Conservation (phyloP, 2,329 filamentous ascomycete species). For the Tolypocladium tropicale region DNA sequence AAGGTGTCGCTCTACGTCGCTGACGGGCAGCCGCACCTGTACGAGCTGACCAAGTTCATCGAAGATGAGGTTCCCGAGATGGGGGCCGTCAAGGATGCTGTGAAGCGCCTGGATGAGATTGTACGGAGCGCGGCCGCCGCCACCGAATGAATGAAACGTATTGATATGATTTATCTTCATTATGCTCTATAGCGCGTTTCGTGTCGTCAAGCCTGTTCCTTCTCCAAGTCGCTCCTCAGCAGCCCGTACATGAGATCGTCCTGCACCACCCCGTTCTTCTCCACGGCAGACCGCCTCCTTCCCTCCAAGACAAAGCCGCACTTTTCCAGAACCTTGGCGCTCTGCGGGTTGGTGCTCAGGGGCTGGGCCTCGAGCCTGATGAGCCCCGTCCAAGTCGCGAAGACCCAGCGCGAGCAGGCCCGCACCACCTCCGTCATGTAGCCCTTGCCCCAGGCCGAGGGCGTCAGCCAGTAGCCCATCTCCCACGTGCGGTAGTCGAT, state of each 20-base stretch:
- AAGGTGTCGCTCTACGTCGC: conserved; percentile 17
- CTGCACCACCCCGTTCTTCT: conserved; percentile 29
- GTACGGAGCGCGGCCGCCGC: conserved; percentile 1
- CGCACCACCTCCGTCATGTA: conserved; percentile 28
- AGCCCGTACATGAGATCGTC: conserved; percentile 29
- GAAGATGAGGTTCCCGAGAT: conserved; percentile 18
- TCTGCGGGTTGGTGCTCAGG: conserved; percentile 29
- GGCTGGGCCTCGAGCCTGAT: conserved; percentile 13
- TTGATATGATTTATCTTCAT: not conserved
- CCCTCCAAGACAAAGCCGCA: conserved; percentile 27
- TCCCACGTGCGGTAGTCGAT: conserved; percentile 33
- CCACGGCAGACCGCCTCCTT: conserved; percentile 24
- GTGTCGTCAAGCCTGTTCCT: not conserved
- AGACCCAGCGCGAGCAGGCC: conserved; percentile 32
- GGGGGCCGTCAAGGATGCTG: conserved; percentile 13
- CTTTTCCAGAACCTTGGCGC: conserved; percentile 30
- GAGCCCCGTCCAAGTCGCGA: conserved; percentile 28
- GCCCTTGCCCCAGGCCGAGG: conserved; percentile 33
- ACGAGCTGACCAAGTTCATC: conserved; percentile 16
- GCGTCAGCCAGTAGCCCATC: conserved; percentile 38
- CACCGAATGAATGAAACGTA: too few species aligned
- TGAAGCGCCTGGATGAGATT: conserved; percentile 13
- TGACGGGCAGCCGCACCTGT: conserved; percentile 16
- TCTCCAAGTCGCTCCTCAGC: conserved; percentile 21
- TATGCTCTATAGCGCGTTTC: not conserved